Base-by-base conservation (phyloP, 345 rosid genomes). In the Cochlearia excelsa region DNA sequence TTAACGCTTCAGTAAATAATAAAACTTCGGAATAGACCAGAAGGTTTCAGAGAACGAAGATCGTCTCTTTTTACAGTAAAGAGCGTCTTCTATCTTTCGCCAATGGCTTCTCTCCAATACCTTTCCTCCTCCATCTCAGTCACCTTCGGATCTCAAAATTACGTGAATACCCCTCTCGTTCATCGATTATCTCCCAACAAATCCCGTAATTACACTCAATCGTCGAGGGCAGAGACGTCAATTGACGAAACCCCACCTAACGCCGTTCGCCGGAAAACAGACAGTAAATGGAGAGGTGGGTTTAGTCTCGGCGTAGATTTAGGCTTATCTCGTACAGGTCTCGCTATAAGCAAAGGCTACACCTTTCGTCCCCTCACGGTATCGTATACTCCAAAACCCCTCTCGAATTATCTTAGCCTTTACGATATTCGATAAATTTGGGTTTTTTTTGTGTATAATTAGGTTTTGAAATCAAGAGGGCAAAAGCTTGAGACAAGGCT, bases 261-360 rank as follows among this genome's bases (percentile, higher is more conserved):
- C 54, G 97, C 85, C 50, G 54, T 69, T 69, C 84, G 83, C 51
- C 87, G 87, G 78, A 74, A 72, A 72, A 67, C 1, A 26, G 84
- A 88, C 71, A 69, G 61, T 0, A 59, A 54, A 6, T 92, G 95
- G 93, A 76, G 84, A 62, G 86, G 91, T 37, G 98, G 98, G 60
- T 92, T 88, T 70, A 88, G 97, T 61, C 77, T 92, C 4, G 98
- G 95, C 9, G 79, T 88, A 11, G 95, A 92, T 74, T 66, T 92
- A 83, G 97, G 95, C 2, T 61, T 78, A 44, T 83, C 93, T 71
- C 77, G 81, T 55, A 86, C 95, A 3, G 95, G 95, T 66, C 57
- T 92, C 61, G 98, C 95, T 10, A 55, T 92, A 40, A 83, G 93
- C 77, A 86, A 88, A 67, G 95, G 96, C 62, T 92, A 77, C 78